These are phyloP conservation scores for Lonicera japonica DNA, from an alignment of 129 eudicot species.

Conservation along the genomic window DNA sequence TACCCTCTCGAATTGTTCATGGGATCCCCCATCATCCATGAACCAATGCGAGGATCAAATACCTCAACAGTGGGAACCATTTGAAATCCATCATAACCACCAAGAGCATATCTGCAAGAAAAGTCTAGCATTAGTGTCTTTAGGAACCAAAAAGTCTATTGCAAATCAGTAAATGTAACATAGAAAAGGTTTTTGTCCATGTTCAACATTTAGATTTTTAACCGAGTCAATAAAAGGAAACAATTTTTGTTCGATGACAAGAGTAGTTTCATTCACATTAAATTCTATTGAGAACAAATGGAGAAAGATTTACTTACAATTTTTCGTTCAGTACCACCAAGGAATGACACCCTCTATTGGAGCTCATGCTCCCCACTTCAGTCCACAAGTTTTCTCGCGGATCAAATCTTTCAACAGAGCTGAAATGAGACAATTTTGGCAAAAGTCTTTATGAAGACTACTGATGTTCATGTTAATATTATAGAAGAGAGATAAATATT, in stretches of 20 bases:
- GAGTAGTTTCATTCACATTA: not conserved
- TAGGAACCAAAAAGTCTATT: not conserved
- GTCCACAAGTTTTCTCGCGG: constrained; percentile 72
- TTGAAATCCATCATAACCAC: constrained; percentile 50
- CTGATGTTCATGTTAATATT: no score
- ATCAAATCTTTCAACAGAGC: constrained; percentile 76
- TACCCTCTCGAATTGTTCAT: constrained; percentile 50
- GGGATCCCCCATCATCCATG: constrained; percentile 50
- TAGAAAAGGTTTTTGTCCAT: no score
- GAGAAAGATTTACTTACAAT: constrained; percentile 41
- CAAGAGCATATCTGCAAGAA: constrained; percentile 58
- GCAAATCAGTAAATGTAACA: not conserved
- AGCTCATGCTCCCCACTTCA: constrained; percentile 37
- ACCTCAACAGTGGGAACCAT: constrained; percentile 47
- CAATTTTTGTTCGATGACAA: not conserved
- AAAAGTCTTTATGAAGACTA: no score
- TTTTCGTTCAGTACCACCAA: constrained; percentile 53
- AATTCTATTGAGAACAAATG: not conserved
- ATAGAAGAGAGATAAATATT: no score
- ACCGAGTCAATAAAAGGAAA: no score
- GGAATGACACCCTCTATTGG: constrained; percentile 70
- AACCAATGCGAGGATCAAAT: constrained; percentile 56
- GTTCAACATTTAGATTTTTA: no score
- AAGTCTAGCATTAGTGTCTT: not conserved
- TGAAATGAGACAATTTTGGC: constrained; percentile 11